Evolutionary conservation across 495 filamentous ascomycete species (phyloP), one percentile per base, ranked within the genome.

Genomic region (Penicillium paxilli): DNA sequence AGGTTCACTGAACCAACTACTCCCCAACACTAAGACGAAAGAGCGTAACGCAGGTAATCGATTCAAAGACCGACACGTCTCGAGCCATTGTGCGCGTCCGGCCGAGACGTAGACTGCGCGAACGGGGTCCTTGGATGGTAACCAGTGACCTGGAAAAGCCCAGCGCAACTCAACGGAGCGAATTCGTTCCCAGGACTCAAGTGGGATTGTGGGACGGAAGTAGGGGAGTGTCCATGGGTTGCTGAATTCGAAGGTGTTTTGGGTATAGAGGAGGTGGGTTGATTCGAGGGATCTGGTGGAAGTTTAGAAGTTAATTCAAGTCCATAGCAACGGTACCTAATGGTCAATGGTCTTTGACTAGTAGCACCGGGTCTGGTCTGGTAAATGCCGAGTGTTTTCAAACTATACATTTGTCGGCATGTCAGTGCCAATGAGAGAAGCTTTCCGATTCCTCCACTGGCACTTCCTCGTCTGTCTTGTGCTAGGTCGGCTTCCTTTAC

Each of bases 141-240:
- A 68, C 71, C 73, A 75, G 51, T 77, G 73, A 51, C 73, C 75
- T 0, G 71, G 71, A 49, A 78, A 78, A 0, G 75, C 72, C 72
- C 72, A 77, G 67, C 71, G 68, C 14, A 78, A 69, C 33, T 75
- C 72, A 44, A 78, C 59, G 28, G 32, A 37, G 49, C 70, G 72
- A 41, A 77, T 74, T 2, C 51, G 57, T 26, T 66, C 50, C 69
- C 71, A 72, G 40, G 64, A 53, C 9, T 70, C 62, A 3, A 47
- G 5, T 5, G 63, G 69, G 45, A 78, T 59, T 1, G 73, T 75
- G 5, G 71, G 72, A 25, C 61, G 72, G 5, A 78, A 67, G 48
- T 78, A 78, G 0, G 73, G 59, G 4, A 76, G 69, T 25, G 72
- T 66, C 75, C 75, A 78, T 54, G 75, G 74, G 52, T 71, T 77